Evolutionary conservation across 768 basidiomycete species (phyloP), one percentile per base, ranked within the genome.

Genomic region (Hericium rajendrae): DNA sequence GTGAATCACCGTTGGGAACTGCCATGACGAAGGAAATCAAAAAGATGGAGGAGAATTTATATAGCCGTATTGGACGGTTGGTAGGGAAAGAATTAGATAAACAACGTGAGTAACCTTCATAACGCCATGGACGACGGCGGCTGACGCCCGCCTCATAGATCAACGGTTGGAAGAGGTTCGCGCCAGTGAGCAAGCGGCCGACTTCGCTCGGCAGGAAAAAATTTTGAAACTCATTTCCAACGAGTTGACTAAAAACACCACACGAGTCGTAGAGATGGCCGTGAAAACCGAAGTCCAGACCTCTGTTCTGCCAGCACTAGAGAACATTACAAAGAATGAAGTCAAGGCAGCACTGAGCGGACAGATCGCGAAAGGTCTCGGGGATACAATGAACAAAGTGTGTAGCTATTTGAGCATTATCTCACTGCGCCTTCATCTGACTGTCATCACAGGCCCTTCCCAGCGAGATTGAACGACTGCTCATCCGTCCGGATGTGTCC

Each of bases 61-160:
- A 89, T 61, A 82, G 69, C 40, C 82, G 85, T 50, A 84, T 94
- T 58, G 85, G 85, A n/a, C 82, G 86, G 48, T 72, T 91, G 53
- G 84, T 94, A 62, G 79, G 79, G 39, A 89, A 88, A 72, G 91
- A 94, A 70, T 85, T 94, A 78, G 91, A 93, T 66, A 92, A 86
- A 71, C 90, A 93, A 69, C 84, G 91, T 91, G 62, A 69, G 88
- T 75, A 32, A 32, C 49, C 66, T 46, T 56, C 56, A 28, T 10
- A 22, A 51, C 12, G 32, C 15, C n/a, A n/a, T n/a, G 64, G 38
- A 60, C 24, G 58, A 38, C 9, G 22, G 39, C 57, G 56, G 11
- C 51, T 51, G 38, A 63, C 39, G 26, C 55, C 38, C 13, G n/a
- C 20, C 24, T 48, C 38, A 24, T 67, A 93, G 91, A 92, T 66